Evolutionary conservation across 2,329 filamentous ascomycete species (phyloP), one percentile per base, ranked within the genome.

Genomic region (Botrytis pseudocinerea): DNA sequence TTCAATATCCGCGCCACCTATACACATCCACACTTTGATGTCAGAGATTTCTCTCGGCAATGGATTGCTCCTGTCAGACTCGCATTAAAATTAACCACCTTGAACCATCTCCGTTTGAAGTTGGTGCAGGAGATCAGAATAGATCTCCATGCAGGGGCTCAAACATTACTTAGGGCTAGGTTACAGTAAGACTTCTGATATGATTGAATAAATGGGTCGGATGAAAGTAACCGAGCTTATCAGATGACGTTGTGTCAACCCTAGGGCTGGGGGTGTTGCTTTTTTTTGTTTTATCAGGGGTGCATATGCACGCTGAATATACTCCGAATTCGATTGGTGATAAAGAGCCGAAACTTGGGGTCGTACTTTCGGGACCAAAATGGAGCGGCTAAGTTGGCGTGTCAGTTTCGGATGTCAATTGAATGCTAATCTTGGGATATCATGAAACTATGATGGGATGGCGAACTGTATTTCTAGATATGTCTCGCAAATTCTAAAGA

Each of bases 191-290:
- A 32, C 28, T 57, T 32, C 28, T n/a, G 22, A 51, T 66, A 42
- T 57, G 28, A 42, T 42, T 69, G 66, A n/a, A 32, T 64, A 10
- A 28, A 22, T n/a, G 25, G 57, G 48, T 62, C 57, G 42, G 51
- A 38, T 62, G 40, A 63, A 35, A 70, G 44, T 51, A 70, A 20
- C 62, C 70, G 51, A 68, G 22, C 62, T 46, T 68, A 60, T 72
- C 62, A 68, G 51, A 68, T 48, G 70, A 32, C 28, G 7, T 22
- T 59, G 18, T 8, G 9, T 69, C 70, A 69, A 54, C 51, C 40
- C 48, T 68, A 60, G 57, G 44, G 62, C 25, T 69, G 28, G 40
- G 12, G 48, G 42, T n/a, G 54, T 54, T 51, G 40, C 46, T 72
- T 25, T 51, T 51, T 48, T 22, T 38, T 70, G 35, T 42, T 35